Evolutionary conservation across 495 filamentous ascomycete species (phyloP).

Genomic region (Penicillium canariense): DNA sequence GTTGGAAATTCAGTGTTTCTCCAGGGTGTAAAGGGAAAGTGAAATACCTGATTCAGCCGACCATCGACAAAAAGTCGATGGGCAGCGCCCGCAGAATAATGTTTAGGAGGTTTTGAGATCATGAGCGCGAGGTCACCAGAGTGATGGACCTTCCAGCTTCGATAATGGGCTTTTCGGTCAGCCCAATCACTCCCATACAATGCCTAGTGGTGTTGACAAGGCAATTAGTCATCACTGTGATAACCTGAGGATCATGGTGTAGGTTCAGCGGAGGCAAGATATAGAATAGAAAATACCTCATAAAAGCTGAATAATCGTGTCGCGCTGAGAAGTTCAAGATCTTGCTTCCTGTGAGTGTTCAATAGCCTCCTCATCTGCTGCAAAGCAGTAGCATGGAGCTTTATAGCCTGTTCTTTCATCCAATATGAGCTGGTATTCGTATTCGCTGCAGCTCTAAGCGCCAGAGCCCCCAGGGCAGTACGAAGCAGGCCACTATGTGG

Average conservation of each 20-base stretch:
- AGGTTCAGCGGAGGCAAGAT: too few species aligned
- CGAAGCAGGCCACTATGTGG: conserved; percentile 4
- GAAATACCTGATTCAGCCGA: neutral
- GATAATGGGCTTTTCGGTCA: neutral
- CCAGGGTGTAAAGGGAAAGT: neutral
- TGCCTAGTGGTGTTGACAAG: neutral
- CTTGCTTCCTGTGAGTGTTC: neutral
- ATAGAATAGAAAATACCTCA: conserved; percentile 4
- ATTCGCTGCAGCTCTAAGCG: neutral
- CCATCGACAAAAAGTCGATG: conserved; percentile 13
- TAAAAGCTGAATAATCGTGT: conserved; percentile 12
- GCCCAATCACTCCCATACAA: conserved; percentile 7
- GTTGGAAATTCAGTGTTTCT: neutral
- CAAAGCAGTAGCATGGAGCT: conserved; percentile 1
- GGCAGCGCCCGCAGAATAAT: conserved; percentile 3
- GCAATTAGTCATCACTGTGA: neutral
- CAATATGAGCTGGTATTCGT: neutral
- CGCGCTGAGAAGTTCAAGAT: conserved; percentile 1
- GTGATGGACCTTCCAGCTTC: conserved; percentile 5
- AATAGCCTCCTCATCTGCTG: neutral
- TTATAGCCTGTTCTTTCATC: conserved; percentile 7
- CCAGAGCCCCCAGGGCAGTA: conserved; percentile 4
- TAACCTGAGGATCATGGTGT: neutral
- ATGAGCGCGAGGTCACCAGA: conserved; percentile 10
- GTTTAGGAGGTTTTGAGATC: conserved; percentile 1